Evolutionary conservation across 1,284 basidiomycete species (phyloP).

Genomic region (Lignosus rhinocerotis): DNA sequence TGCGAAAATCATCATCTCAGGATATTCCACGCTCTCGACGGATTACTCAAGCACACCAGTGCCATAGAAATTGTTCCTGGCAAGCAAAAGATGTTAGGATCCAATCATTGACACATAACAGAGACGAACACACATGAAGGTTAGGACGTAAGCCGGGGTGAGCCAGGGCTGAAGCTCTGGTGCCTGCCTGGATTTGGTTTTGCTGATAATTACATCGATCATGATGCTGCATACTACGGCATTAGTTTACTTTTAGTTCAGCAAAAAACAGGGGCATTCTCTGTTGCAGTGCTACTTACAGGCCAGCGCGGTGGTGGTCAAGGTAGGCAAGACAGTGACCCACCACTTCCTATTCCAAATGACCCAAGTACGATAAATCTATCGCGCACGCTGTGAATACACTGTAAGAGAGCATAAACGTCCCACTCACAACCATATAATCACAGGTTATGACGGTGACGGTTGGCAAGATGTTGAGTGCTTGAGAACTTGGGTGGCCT

Average conservation of each 20-base stretch:
- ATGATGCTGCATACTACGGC: not conserved
- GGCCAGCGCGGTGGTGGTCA: not conserved
- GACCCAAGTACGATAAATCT: not conserved
- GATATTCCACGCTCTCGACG: not conserved
- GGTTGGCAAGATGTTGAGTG: not conserved
- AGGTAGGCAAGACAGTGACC: not conserved
- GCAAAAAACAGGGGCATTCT: not conserved
- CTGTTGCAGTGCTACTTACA: not conserved
- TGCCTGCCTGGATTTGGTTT: not conserved
- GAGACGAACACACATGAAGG: not conserved
- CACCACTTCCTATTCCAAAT: not conserved
- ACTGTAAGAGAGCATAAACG: not conserved
- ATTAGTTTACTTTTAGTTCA: not conserved
- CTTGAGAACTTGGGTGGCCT: not conserved
- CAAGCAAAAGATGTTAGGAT: not conserved
- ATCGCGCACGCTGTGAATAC: not conserved
- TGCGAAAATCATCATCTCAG: not conserved
- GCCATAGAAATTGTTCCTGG: not conserved
- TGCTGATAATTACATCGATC: not conserved
- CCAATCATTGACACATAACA: too few relatives aligned
- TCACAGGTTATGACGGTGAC: constrained; percentile 1
- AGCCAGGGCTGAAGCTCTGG: not conserved
- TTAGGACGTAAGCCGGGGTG: not conserved
- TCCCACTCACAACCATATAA: constrained; percentile 3
- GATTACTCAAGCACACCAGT: not conserved